Percentiles rank a stretch among this genome's conserved stretches.
Conservation (phyloP, 2,329 filamentous ascomycete species). For the Ophiosphaerella herpotricha region DNA sequence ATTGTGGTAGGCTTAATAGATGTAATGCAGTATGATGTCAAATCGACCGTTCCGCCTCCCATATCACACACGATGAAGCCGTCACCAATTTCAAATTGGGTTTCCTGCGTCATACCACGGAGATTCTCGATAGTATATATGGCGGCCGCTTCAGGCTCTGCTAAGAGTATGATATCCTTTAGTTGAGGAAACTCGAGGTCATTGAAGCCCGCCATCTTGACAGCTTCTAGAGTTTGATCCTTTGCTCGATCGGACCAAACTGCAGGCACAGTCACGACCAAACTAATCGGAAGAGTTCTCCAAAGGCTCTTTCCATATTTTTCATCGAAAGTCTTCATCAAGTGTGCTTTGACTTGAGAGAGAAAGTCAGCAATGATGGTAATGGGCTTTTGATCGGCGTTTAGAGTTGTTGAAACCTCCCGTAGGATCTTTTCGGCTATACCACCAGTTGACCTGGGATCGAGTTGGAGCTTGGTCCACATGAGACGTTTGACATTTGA, state of each 20-base stretch:
- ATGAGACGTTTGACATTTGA: constrained; percentile 29
- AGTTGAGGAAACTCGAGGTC: constrained; percentile 5
- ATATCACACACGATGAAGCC: constrained; percentile 37
- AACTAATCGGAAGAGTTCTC: constrained; percentile 18
- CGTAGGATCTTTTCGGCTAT: constrained; percentile 20
- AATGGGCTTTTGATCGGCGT: constrained; percentile 17
- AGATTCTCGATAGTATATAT: constrained; percentile 28
- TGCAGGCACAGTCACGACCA: constrained; percentile 32
- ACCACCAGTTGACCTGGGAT: constrained; percentile 17
- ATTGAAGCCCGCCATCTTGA: constrained; percentile 29
- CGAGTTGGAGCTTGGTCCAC: constrained; percentile 40
- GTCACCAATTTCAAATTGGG: constrained; percentile 16
- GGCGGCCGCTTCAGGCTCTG: constrained; percentile 36
- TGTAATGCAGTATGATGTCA: constrained; percentile 29
- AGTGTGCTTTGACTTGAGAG: constrained; percentile 18
- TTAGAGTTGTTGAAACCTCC: constrained; percentile 8
- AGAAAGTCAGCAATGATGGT: constrained; percentile 40
- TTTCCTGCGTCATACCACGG: constrained; percentile 12
- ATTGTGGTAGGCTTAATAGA: constrained; percentile 12
- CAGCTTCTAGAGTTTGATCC: constrained; percentile 19
- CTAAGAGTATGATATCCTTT: constrained; percentile 10
- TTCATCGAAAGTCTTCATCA: constrained; percentile 24
- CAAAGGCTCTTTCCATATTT: constrained; percentile 27
- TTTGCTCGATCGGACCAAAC: constrained; percentile 34
- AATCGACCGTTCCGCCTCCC: constrained; percentile 37